These are phyloP conservation scores for Oenanthe javanica DNA, from an alignment of 140 eudicot genomes.

Conservation along the genomic window DNA sequence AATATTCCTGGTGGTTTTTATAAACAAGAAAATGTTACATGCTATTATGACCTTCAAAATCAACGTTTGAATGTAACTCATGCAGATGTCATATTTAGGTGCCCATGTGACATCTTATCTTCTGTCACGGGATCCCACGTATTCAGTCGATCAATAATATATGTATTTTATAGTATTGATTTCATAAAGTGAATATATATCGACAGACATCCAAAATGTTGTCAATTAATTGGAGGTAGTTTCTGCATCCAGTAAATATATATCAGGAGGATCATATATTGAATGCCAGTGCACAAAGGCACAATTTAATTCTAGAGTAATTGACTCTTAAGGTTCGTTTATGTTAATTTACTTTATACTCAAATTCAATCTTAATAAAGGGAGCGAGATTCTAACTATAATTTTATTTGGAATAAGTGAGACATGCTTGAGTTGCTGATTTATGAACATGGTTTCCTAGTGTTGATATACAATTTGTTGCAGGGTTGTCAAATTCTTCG, in stretches of 20 bases:
- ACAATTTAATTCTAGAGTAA: no score
- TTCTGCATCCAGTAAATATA: neutral
- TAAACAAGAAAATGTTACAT: neutral
- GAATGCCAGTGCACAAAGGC: no score
- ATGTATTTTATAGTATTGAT: neutral
- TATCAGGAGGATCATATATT: neutral
- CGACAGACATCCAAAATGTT: neutral
- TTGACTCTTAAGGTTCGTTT: no score
- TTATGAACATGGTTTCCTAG: neutral
- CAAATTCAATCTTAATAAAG: neutral
- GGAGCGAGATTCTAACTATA: neutral
- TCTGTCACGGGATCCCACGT: neutral
- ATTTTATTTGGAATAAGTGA: neutral
- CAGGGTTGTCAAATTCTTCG: slow-evolving; percentile 93
- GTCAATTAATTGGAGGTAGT: neutral
- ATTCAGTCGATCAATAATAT: neutral
- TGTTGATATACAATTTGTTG: slow-evolving; percentile 1
- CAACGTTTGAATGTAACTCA: neutral
- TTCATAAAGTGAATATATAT: neutral
- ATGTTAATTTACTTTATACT: neutral
- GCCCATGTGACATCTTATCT: neutral
- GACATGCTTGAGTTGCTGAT: neutral
- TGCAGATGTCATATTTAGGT: neutral
- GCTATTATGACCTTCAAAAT: neutral
- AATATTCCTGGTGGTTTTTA: neutral